Evolutionary conservation across 225 moss, liverwort and hornwort genomes (phyloP).

Genomic region (Thuidium tamariscinum): DNA sequence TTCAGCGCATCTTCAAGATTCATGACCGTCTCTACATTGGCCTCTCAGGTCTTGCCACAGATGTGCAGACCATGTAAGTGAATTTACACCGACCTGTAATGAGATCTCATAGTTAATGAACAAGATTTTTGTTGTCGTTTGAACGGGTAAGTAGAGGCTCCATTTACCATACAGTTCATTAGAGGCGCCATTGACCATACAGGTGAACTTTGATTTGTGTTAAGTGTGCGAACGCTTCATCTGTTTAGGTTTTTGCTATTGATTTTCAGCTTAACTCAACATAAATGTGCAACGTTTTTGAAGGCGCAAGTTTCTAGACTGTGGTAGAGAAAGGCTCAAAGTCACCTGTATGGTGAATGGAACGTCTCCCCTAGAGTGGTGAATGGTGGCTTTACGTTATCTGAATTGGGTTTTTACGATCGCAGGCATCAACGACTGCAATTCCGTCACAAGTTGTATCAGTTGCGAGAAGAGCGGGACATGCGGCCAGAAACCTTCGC

Average conservation of each 20-base stretch:
- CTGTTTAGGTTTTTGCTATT: not conserved
- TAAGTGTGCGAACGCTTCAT: not conserved
- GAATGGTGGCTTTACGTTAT: not conserved
- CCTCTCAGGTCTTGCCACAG: constrained; percentile 88
- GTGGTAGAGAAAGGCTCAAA: not conserved
- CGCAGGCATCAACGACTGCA: constrained; percentile 63
- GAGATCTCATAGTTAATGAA: not conserved
- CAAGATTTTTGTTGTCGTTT: not conserved
- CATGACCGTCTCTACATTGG: constrained; percentile 82
- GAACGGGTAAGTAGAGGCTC: not conserved
- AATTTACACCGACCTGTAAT: not conserved
- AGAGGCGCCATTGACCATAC: not conserved
- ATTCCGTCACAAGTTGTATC: constrained; percentile 89
- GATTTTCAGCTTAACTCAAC: not conserved
- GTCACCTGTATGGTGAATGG: not conserved
- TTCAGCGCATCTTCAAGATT: constrained; percentile 85
- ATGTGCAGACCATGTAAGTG: constrained; percentile 77
- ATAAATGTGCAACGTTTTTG: not conserved
- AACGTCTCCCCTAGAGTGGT: not conserved
- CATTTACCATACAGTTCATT: not conserved
- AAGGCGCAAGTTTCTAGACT: not conserved
- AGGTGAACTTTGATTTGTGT: not conserved
- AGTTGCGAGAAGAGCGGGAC: constrained; percentile 85
- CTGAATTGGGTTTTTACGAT: not conserved
- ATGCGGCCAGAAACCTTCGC: constrained; percentile 98